phyloP scores from a whole-genome alignment of 1,284 basidiomycete genomes.

The Kwoniella shivajii region DNA sequence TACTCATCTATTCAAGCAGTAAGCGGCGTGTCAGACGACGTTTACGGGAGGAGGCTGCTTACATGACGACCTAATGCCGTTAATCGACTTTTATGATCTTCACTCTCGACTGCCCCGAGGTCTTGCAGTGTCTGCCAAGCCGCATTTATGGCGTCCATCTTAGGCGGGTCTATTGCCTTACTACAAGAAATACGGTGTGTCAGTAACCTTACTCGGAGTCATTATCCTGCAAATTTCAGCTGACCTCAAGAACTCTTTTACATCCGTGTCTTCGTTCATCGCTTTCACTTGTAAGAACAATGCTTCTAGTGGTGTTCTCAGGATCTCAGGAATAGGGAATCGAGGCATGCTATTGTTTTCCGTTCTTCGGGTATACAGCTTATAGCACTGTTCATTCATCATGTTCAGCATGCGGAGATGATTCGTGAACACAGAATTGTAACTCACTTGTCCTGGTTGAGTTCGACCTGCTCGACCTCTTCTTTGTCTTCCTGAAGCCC shows the following conservation, averaged over 20 bases:
- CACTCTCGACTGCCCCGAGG: conserved; percentile 73
- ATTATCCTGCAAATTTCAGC: too few relatives aligned
- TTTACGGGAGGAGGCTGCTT: conserved; percentile 47
- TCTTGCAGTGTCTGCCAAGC: conserved; percentile 76
- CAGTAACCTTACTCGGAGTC: too few relatives aligned
- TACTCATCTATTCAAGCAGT: conserved; percentile 65
- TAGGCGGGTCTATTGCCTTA: conserved; percentile 82
- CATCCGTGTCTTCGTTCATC: conserved; percentile 75
- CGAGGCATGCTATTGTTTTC: conserved; percentile 71
- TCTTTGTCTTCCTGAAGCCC: conserved; percentile 79
- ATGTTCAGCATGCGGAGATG: neutral
- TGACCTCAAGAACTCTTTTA: conserved; percentile 61
- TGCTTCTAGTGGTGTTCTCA: conserved; percentile 83
- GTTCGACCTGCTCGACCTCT: conserved; percentile 89
- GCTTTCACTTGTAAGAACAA: conserved; percentile 82
- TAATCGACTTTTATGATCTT: conserved; percentile 61
- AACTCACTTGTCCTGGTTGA: conserved; percentile 63
- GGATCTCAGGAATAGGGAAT: conserved; percentile 84
- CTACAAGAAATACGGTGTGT: conserved; percentile 29
- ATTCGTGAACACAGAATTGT: neutral
- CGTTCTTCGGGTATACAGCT: conserved; percentile 73
- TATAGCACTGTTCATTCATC: conserved; percentile 61
- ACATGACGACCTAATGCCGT: conserved; percentile 84
- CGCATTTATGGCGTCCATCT: conserved; percentile 72
- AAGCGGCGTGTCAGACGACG: neutral